phyloP scores from a whole-genome alignment of 2,329 filamentous ascomycete genomes.

The Knufia petricola region DNA sequence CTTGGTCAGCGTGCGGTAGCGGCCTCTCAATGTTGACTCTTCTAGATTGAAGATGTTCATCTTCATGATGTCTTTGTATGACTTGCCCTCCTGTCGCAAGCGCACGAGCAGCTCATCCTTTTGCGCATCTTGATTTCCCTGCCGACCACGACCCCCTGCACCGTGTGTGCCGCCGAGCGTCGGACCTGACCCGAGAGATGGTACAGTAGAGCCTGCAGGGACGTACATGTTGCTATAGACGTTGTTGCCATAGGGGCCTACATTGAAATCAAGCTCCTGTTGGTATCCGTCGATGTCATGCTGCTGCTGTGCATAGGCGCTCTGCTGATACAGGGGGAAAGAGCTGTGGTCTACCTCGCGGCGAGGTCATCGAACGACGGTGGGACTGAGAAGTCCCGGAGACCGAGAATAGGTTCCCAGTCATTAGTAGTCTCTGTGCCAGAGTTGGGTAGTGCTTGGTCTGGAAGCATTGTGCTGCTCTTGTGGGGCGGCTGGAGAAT shows the following conservation, averaged over 20 bases:
- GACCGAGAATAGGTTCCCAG: neutral
- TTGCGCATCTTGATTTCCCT: conserved; percentile 15
- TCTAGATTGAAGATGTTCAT: conserved; percentile 36
- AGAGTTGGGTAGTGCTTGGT: neutral
- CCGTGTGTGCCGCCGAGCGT: neutral
- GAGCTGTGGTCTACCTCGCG: no score
- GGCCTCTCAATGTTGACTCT: conserved; percentile 39
- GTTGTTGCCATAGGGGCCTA: neutral
- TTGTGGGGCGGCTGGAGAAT: no score
- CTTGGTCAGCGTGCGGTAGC: conserved; percentile 39
- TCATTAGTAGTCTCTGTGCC: neutral
- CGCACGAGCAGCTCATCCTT: conserved; percentile 34
- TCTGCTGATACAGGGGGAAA: no score
- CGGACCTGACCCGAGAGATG: no score
- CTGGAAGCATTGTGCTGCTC: neutral
- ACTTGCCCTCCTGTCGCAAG: conserved; percentile 33
- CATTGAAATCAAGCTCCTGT: neutral
- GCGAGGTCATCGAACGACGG: neutral
- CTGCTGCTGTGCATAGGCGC: no score
- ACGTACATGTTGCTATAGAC: neutral
- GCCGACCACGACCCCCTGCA: neutral
- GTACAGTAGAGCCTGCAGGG: no score
- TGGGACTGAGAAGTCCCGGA: neutral
- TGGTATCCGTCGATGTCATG: no score
- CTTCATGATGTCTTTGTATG: conserved; percentile 40